Evolutionary conservation across 2,329 filamentous ascomycete genomes (phyloP).

Genomic region (Fusarium xyrophilum): DNA sequence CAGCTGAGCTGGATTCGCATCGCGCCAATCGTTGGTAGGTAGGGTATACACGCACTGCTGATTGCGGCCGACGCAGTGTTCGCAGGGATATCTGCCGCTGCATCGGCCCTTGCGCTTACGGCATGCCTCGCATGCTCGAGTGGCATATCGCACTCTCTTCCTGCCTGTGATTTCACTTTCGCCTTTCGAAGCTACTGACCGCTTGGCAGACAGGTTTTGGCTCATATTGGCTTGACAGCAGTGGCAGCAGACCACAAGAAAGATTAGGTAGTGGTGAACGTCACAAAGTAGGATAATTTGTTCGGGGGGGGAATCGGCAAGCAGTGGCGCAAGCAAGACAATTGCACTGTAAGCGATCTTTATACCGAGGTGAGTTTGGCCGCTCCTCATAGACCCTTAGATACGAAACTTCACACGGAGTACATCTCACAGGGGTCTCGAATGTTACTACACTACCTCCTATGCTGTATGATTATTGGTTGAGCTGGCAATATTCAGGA

Average conservation of each 20-base stretch:
- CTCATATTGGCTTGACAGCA: not conserved
- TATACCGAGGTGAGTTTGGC: not conserved
- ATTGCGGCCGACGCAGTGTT: not conserved
- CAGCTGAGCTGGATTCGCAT: not conserved
- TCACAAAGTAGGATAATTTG: not conserved
- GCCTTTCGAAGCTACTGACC: not conserved
- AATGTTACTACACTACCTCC: not conserved
- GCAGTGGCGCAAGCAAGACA: not conserved
- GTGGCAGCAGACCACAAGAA: not conserved
- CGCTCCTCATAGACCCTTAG: not conserved
- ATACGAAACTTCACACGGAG: not conserved
- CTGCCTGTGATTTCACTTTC: not conserved
- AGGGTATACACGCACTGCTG: not conserved
- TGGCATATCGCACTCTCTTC: not conserved
- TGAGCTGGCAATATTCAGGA: accelerated
- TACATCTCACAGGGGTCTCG: not conserved
- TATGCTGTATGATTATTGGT: not conserved
- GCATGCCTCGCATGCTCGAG: not conserved
- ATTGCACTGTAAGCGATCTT: not conserved
- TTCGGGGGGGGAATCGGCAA: accelerated
- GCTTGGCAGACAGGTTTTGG: not conserved
- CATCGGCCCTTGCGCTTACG: not conserved
- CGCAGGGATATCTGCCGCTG: not conserved
- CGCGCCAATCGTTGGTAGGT: not conserved
- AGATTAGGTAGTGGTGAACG: not conserved